Evolutionary conservation across 2,329 filamentous ascomycete species (phyloP), one percentile per base, ranked within the genome.

Genomic region (Pestalotiopsis sp.): DNA sequence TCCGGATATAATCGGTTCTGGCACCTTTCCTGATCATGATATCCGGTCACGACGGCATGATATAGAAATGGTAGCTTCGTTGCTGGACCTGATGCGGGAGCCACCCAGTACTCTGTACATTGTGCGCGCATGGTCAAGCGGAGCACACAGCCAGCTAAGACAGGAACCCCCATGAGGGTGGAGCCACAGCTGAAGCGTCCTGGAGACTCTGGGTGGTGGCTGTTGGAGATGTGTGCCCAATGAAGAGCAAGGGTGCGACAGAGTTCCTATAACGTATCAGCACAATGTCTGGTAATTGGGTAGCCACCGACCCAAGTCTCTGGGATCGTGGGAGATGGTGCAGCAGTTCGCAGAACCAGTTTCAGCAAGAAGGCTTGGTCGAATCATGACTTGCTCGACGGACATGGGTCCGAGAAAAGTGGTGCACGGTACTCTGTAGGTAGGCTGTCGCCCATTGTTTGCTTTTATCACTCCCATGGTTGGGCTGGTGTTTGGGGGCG

Each of bases 221-320:
- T n/a, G 60, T 17, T 41, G 45, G 45, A 52, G 45, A 52, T n/a
- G 20, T 52, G 45, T 52, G 45, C 45, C 45, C 45, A 52, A 52
- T 52, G 45, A 52, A n/a, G 3, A n/a, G 17, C 45, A 52, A 52
- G 45, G 45, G 17, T 52, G 45, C 45, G 17, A 52, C 14, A 52
- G 45, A 20, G 20, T 52, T 17, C 17, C 45, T 52, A 52, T 23
- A n/a, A n/a, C 17, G 7, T 52, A 9, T 52, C 45, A 52, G 45
- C 45, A 52, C 20, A n/a, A 59, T 59, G 57, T 36, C 27, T 59
- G 57, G 25, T 52, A 12, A 66, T 66, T 66, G 64, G 64, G 64
- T 20, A 38, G 41, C 41, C 52, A 38, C 23, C 11, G 65, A 60
- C 20, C 65, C 65, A 40, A 11, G 52, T n/a, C 17, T 12, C 60